These are phyloP conservation scores for Flaveria ramosissima DNA, from an alignment of 129 eudicot genomes.

Conservation along the genomic window DNA sequence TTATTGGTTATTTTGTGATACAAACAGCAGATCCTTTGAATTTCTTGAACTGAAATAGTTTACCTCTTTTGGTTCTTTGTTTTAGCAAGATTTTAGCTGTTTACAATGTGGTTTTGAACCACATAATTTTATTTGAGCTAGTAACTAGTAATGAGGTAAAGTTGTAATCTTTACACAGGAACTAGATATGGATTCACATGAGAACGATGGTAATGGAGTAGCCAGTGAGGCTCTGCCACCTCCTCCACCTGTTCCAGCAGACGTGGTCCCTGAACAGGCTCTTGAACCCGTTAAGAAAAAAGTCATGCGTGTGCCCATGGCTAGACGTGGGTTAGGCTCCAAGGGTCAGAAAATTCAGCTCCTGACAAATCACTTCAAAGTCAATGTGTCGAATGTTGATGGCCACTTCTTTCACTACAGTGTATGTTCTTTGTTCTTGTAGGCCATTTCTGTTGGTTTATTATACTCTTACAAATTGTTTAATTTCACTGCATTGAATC, in stretches of 20 bases:
- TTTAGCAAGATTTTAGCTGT: conserved; percentile 2
- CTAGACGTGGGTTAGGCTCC: conserved; percentile 67
- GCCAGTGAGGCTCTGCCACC: conserved; percentile 68
- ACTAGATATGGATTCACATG: conserved; percentile 51
- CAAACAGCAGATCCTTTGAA: conserved; percentile 4
- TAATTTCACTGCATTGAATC: neutral
- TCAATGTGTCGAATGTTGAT: conserved; percentile 59
- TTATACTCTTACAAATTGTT: neutral
- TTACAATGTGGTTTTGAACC: neutral
- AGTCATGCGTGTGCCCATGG: conserved; percentile 63
- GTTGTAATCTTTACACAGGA: conserved; percentile 9
- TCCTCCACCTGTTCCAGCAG: conserved; percentile 76
- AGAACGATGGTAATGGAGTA: conserved; percentile 47
- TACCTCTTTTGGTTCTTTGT: neutral
- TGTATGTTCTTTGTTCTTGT: conserved; percentile 46
- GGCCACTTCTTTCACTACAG: conserved; percentile 90
- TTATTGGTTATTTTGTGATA: neutral
- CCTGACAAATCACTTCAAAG: conserved; percentile 81
- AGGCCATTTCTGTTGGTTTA: neutral
- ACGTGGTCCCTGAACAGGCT: conserved; percentile 55
- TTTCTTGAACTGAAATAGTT: neutral
- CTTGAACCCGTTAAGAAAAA: conserved; percentile 48
- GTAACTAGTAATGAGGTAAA: neutral
- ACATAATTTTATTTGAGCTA: neutral
- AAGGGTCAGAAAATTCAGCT: conserved; percentile 62